Conservation (phyloP, 2,329 filamentous ascomycete species). For the Pestalotiopsis sp. region DNA sequence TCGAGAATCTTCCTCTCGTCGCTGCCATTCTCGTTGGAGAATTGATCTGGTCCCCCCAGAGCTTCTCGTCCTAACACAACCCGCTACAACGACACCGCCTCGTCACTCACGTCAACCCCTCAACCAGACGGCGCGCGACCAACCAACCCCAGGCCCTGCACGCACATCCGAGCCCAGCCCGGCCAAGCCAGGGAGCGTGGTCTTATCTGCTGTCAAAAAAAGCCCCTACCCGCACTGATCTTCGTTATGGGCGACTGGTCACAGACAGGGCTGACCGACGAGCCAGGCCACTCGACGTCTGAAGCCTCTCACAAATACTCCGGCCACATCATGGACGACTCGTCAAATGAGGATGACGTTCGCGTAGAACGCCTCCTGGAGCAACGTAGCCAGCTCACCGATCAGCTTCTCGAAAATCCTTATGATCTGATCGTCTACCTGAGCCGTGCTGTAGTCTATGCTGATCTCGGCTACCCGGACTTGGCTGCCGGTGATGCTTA, state of each 20-base stretch:
- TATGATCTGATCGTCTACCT: slow-evolving; percentile 68
- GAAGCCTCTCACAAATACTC: background rate
- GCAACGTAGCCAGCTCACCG: slow-evolving; percentile 59
- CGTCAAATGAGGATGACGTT: slow-evolving; percentile 37
- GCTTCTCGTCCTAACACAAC: background rate
- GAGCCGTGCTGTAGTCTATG: slow-evolving; percentile 71
- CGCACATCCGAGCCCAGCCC: background rate
- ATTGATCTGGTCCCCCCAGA: slow-evolving; percentile 1
- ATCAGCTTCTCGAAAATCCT: slow-evolving; percentile 50
- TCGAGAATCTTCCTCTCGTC: background rate
- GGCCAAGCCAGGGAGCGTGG: background rate
- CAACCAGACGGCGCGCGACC: background rate
- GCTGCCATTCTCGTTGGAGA: slow-evolving; percentile 4
- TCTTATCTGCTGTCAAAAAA: background rate
- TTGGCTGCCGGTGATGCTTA: slow-evolving; percentile 90
- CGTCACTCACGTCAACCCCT: background rate
- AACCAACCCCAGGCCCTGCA: background rate
- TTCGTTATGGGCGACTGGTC: background rate
- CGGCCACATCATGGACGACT: slow-evolving; percentile 23
- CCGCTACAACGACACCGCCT: background rate
- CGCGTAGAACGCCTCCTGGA: slow-evolving; percentile 49
- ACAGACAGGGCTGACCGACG: background rate
- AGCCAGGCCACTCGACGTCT: background rate
- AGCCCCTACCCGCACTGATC: background rate
- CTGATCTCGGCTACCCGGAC: slow-evolving; percentile 81